Base-by-base conservation (phyloP, 148 eudicot genomes). In the Silene conica region DNA sequence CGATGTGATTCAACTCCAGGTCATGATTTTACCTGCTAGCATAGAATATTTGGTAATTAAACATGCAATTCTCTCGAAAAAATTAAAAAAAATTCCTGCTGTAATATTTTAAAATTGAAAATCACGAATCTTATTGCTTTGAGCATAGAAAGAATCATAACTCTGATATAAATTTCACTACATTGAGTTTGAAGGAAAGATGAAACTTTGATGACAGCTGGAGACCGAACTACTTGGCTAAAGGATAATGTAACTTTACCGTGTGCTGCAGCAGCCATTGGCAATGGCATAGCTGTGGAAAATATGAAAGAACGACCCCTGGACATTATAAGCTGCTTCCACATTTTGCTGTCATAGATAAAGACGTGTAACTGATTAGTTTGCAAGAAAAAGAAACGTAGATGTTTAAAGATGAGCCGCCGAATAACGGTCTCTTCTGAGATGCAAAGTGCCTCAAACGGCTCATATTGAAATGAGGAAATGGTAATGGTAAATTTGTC, bases 221-320 rank as follows among this genome's bases (percentile, higher is more conserved):
- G 46, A n/a, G 23, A 34, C 43, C 70, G 20, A 67, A 66, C 20
- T n/a, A 20, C 19, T 52, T 10, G 15, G 26, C 54, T 23, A 31
- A 73, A 20, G 67, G 41, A 45, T 14, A 20, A 26, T 58, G 28
- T 73, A 71, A 74, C 71, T 41, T 72, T 83, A 95, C 99, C 99
- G 75, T 88, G 92, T 25, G 99, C 92, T 74, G 99, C 97, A 54
- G 99, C 99, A 73, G 81, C 87, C 78, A 85, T 73, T 16, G 99
- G 99, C 68, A 95, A 85, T 9, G 99, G 96, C 74, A 88, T 82
- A 65, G 97, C 86, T 76, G 99, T 92, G n/a, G 99, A 95, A 83
- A 90, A 95, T 90, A 95, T 95, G 67, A 95, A 95, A 59, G 99
- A 89, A 38, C 99, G 96, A 41, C 99, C 99, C 60, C 96, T 86